Evolutionary conservation across 2,329 filamentous ascomycete species (phyloP), one percentile per base, ranked within the genome.

Genomic region (Beauveria sp.): DNA sequence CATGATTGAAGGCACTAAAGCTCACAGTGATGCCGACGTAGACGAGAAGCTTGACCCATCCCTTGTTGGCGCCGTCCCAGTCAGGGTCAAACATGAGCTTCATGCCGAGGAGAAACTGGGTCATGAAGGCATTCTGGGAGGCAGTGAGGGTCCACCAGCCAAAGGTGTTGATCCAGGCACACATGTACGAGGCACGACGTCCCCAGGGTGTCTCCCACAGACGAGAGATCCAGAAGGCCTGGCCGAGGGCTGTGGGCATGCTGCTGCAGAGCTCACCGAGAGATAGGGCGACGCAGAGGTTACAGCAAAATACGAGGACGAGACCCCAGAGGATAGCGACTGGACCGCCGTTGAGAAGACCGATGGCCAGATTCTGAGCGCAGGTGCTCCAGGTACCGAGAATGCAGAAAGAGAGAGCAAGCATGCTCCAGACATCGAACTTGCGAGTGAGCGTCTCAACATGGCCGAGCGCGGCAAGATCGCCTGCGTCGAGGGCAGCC

Each of bases 231-330:
- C 83, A 86, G 69, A 82, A 85, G 0, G 82, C 83, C 70, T 86
- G 83, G 0, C 83, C 83, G 2, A 85, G 72, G 0, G 83, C 83
- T 0, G 83, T 85, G 4, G 83, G 83, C 82, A 85, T 85, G 64
- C 77, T 79, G 64, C 80, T 84, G 67, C 77, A 79, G 50, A 85
- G 73, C 69, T 85, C 83, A 52, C 81, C 83, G 46, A 85, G 73
- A 3, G 81, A 84, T 3, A 82, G 65, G 14, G 80, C 82, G 46
- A 84, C 80, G 62, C 80, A 83, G 1, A 82, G 56, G 61, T 82
- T 83, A 67, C 81, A 83, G 38, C 71, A 64, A 6, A 79, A 79
- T 62, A 83, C 81, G n/a, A 83, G 74, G 5, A 75, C 70, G 6
- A 84, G 71, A 1, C 82, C 81, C 82, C 82, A 84, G 61, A 84